phyloP scores from a whole-genome alignment of 2,329 filamentous ascomycete genomes.

The Colletotrichum gigasporum region DNA sequence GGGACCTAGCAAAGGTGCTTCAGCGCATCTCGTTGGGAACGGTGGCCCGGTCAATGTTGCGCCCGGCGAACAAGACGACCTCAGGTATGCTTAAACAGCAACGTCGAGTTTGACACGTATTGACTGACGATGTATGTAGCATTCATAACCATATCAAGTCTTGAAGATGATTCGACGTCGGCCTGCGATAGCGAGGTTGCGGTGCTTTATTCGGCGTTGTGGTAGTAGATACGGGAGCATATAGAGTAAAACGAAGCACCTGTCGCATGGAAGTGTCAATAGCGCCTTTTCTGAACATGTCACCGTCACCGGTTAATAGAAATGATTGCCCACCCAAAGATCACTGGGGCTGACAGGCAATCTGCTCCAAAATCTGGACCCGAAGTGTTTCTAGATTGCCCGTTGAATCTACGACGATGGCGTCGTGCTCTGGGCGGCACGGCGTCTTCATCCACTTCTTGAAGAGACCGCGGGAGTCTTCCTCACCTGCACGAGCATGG shows the following conservation, averaged over 20 bases:
- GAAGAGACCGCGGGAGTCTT: conserved; percentile 36
- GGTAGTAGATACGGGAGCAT: background rate
- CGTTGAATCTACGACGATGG: conserved; percentile 39
- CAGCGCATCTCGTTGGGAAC: too few relatives aligned
- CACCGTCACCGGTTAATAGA: background rate
- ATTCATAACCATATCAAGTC: too few relatives aligned
- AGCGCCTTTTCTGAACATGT: background rate
- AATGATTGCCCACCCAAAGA: background rate
- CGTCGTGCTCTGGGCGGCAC: conserved; percentile 37
- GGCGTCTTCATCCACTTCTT: conserved; percentile 42
- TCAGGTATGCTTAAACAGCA: too few relatives aligned
- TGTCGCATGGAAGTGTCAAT: background rate
- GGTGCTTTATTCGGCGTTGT: background rate
- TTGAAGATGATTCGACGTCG: background rate
- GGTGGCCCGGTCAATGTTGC: too few relatives aligned
- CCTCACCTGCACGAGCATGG: conserved; percentile 11
- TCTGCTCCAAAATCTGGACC: conserved; percentile 36
- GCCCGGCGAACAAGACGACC: too few relatives aligned
- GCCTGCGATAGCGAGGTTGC: background rate
- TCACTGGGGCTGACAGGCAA: conserved; percentile 11
- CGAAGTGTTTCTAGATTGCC: conserved; percentile 30
- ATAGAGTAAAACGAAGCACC: background rate
- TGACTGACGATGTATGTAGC: too few relatives aligned
- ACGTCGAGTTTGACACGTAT: too few relatives aligned
- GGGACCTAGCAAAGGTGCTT: too few relatives aligned